A percentile compares a stretch with the other conserved stretches of the same genome.
These are phyloP conservation scores for Juncus inflexus DNA, from an alignment of 176 grass and related monocot species.

Conservation along the genomic window DNA sequence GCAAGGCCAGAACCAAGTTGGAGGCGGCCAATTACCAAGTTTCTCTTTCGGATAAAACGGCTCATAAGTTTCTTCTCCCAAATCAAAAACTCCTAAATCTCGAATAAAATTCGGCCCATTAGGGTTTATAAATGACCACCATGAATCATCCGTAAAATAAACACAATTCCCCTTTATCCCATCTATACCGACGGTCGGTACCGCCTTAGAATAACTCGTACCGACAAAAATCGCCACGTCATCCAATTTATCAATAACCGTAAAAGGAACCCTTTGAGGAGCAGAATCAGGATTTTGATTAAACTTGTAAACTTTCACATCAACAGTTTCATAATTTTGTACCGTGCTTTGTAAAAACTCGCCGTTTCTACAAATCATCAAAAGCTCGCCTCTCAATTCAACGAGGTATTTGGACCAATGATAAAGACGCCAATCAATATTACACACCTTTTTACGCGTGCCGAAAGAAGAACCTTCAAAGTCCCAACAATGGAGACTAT, in stretches of 20 bases:
- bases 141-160: slow-evolving; percentile 14
- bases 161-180: slow-evolving; percentile 6
- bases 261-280: too few species aligned
- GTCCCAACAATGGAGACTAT: slow-evolving; percentile 9
- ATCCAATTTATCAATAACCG: background rate
- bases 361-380: background rate
- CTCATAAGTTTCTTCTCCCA: slow-evolving; percentile 17
- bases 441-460: too few species aligned
- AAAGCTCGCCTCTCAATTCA: background rate
- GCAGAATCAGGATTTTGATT: background rate
- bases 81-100: slow-evolving; percentile 8
- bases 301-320: slow-evolving; percentile 10
- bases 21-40: background rate
- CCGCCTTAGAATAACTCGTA: background rate
- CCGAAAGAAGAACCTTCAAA: background rate
- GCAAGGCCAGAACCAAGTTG: slow-evolving; percentile 11
- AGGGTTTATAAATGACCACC: background rate
- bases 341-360: background rate
- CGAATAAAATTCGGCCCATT: background rate
- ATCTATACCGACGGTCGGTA: background rate
- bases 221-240: slow-evolving; percentile 12
- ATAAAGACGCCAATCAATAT: background rate
- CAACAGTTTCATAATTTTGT: background rate
- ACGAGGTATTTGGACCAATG: slow-evolving; percentile 3
- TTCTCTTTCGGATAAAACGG: background rate